Base-by-base conservation (phyloP, 345 rosid species). In the Leavenworthia alabamica region DNA sequence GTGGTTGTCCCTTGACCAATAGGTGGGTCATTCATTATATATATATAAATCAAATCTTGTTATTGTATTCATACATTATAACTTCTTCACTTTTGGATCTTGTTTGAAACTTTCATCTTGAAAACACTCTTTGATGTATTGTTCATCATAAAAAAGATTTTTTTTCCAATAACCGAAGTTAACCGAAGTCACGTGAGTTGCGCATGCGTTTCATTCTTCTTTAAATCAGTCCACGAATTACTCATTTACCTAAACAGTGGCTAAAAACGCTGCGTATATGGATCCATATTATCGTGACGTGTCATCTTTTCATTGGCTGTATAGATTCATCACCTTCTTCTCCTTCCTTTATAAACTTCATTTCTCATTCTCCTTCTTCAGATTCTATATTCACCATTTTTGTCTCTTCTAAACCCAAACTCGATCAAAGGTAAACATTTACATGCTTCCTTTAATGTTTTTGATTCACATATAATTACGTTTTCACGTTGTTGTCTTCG, bases 1-100 rank as follows among this genome's bases (percentile, higher is more conserved):
- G 78, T 93, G 96, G 99, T 26, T 81, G 23, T 35, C 92, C 26
- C 93, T 92, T 8, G 93, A 83, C 13, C 95, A 86, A 72, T 92
- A 81, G 54, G 8, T 31, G 70, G 65, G 14, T 49, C 44, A 37
- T n/a, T 15, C n/a, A n/a, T 43, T n/a, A n/a, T 35, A 66, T 53
- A 59, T 33, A 44, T 20, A 14, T 22, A 46, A 28, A 46, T 13
- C 22, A 45, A 19, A 32, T 29, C 11, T 66, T 45, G 17, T 59
- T 14, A 48, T 28, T 62, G 70, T 68, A 47, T 60, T 60, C 7
- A 19, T 49, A 49, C 23, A 35, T 62, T 43, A 23, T 0, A 17
- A 69, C 47, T 1, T 20, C n/a, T n/a, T 6, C 28, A 6, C 28
- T 33, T 19, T 7, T 29, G n/a, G n/a, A n/a, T n/a, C n/a, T 24